Percentiles rank a stretch among this genome's conserved stretches.
phyloP scores from a whole-genome alignment of 371 early-diverging fungal genomes.

The Mortierella sp. region DNA sequence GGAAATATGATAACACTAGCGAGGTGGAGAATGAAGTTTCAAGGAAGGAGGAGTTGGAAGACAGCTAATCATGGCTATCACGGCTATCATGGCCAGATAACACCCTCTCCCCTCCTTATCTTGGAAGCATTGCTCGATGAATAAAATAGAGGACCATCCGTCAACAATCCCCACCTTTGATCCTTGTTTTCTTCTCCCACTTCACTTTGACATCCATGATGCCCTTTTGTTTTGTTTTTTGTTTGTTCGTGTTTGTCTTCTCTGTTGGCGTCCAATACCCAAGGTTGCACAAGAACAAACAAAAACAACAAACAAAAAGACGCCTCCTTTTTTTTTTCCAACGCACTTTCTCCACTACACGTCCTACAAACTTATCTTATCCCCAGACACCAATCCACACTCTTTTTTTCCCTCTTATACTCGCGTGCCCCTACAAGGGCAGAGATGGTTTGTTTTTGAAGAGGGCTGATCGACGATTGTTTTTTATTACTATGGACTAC shows the following conservation, averaged over 20 bases:
- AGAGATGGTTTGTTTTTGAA: too few species aligned
- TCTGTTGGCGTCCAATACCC: neutral
- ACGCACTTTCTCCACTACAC: neutral
- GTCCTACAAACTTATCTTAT: neutral
- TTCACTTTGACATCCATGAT: conserved; percentile 9
- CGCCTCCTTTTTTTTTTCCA: neutral
- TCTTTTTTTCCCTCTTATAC: too few species aligned
- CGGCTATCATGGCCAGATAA: conserved; percentile 5
- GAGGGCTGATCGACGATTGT: too few species aligned
- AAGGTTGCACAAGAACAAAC: conserved; percentile 6
- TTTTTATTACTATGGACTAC: too few species aligned
- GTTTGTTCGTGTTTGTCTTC: neutral
- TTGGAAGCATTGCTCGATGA: neutral
- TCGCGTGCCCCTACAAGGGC: too few species aligned
- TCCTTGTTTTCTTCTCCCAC: neutral
- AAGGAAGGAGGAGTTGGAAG: neutral
- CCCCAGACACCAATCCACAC: neutral
- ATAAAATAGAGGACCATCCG: neutral
- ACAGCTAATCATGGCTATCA: too few species aligned
- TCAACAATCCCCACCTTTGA: neutral
- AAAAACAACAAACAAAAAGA: neutral
- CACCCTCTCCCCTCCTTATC: neutral
- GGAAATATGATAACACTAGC: conserved; percentile 3
- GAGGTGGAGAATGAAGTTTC: conserved; percentile 3
- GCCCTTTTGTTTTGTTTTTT: neutral